phyloP scores from a whole-genome alignment of 2,329 filamentous ascomycete species.

The Aspergillus puulaauensis region DNA sequence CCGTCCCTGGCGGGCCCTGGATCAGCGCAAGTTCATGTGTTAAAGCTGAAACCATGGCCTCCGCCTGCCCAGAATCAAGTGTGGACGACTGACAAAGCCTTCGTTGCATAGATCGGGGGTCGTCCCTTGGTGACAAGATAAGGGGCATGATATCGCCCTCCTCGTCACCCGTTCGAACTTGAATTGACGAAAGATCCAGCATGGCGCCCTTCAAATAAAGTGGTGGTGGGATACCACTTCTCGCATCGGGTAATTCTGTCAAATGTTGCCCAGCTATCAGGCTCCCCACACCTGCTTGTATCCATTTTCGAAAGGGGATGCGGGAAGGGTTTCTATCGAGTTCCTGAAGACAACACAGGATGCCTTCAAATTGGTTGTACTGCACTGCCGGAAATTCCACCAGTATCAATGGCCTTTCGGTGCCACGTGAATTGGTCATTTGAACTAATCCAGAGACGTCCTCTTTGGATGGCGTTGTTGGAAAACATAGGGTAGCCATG shows the following conservation, averaged over 20 bases:
- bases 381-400: constrained; percentile 13
- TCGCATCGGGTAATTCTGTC: too few relatives aligned
- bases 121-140: too few relatives aligned
- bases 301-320: too few relatives aligned
- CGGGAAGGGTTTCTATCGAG: too few relatives aligned
- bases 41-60: constrained; percentile 10
- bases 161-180: too few relatives aligned
- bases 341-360: constrained; percentile 12
- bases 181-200: too few relatives aligned
- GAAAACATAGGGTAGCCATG: constrained; percentile 1
- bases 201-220: too few relatives aligned
- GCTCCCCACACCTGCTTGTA: too few relatives aligned
- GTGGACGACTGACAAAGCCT: not conserved
- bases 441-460: constrained; percentile 1
- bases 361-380: constrained; percentile 13
- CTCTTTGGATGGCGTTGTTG: not conserved
- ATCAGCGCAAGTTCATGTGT: constrained; percentile 21
- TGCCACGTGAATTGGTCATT: not conserved
- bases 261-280: too few relatives aligned
- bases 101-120: too few relatives aligned
- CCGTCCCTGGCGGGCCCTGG: constrained; percentile 26
- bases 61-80: constrained; percentile 8
- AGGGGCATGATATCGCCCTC: too few relatives aligned
- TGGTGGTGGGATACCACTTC: too few relatives aligned
- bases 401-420: constrained; percentile 6